Base-by-base conservation (phyloP, 345 rosid species). In the Conringia planisiliqua region DNA sequence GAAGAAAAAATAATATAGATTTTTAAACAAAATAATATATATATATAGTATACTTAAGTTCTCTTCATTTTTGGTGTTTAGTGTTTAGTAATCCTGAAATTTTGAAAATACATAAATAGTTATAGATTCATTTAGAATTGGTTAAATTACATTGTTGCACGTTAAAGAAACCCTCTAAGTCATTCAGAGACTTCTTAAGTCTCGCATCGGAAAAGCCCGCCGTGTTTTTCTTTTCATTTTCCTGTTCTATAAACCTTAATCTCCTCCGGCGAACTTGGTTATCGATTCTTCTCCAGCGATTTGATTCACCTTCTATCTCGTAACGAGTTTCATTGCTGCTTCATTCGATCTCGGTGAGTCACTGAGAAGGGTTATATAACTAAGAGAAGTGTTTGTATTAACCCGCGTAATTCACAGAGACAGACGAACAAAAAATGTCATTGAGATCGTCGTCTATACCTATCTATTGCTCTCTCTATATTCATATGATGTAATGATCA, bases 201-300 rank as follows among this genome's bases (percentile, higher is more conserved):
- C 66, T 33, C 32, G 24, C 26, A 43, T 33, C 10, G 14, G 32
- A 22, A 61, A 61, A 62, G 13, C 50, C 46, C 55, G 9, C 26
- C 26, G 16, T n/a, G 39, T n/a, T n/a, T 43, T 22, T 22, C 24
- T 22, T 22, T n/a, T 30, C 10, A 3, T 6, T 6, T 42, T 14
- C 30, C 48, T 14, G 3, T 39, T 26, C 33, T 26, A 18, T 68
- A 60, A 68, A 22, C 58, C 70, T 52, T 38, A 10, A 2, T 32
- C 7, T 3, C 10, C 20, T 18, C 30, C 64, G 40, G 39, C 7
- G 26, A 40, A 51, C 17, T 22, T 44, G 40, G 43, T 44, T 38
- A 43, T 44, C 16, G 18, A 10, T 42, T 70, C 62, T 62, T 56
- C 71, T 18, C 76, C 44, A 46, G 55, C 59, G 62, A 29, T 56